Evolutionary conservation across 2,329 filamentous ascomycete species (phyloP).

Genomic region (Fusarium buxicola): DNA sequence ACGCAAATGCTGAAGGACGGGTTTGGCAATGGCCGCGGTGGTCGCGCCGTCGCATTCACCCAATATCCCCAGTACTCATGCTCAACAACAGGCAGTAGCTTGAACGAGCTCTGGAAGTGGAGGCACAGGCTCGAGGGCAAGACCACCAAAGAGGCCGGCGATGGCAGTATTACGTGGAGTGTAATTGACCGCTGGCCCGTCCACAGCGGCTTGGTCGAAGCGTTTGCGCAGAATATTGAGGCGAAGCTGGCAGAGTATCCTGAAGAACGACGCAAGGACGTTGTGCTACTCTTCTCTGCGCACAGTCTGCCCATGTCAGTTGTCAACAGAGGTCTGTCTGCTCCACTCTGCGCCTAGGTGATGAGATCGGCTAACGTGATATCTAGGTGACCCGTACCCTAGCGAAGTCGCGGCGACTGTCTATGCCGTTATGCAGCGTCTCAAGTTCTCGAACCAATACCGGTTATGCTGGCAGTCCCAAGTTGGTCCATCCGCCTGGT

Average conservation of each 20-base stretch:
- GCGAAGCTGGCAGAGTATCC: constrained; percentile 86
- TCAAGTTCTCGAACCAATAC: constrained; percentile 90
- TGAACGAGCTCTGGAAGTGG: constrained; percentile 99
- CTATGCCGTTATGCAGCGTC: constrained; percentile 92
- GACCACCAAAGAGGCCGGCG: constrained; percentile 61
- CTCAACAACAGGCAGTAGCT: constrained; percentile 93
- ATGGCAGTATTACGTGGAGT: constrained; percentile 90
- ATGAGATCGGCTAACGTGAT: constrained; percentile 43
- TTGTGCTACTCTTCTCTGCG: constrained; percentile 91
- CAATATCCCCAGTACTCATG: constrained; percentile 99
- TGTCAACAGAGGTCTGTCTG: constrained; percentile 80
- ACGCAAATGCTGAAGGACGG: constrained; percentile 84
- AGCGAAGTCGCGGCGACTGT: constrained; percentile 96
- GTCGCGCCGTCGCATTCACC: constrained; percentile 94
- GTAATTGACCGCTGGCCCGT: constrained; percentile 98
- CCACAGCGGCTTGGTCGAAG: constrained; percentile 90
- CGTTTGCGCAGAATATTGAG: constrained; percentile 93
- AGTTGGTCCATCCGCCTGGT: constrained; percentile 94
- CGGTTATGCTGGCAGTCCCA: constrained; percentile 98
- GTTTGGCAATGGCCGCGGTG: constrained; percentile 89
- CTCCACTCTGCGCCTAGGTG: not conserved
- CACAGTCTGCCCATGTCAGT: constrained; percentile 98
- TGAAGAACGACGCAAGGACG: constrained; percentile 79
- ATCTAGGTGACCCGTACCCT: constrained; percentile 87
- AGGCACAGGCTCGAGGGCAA: constrained; percentile 87